A percentile compares a stretch with the other conserved stretches of the same genome.
phyloP scores from a whole-genome alignment of 441 rosid genomes.

The Jatropha podagrica region DNA sequence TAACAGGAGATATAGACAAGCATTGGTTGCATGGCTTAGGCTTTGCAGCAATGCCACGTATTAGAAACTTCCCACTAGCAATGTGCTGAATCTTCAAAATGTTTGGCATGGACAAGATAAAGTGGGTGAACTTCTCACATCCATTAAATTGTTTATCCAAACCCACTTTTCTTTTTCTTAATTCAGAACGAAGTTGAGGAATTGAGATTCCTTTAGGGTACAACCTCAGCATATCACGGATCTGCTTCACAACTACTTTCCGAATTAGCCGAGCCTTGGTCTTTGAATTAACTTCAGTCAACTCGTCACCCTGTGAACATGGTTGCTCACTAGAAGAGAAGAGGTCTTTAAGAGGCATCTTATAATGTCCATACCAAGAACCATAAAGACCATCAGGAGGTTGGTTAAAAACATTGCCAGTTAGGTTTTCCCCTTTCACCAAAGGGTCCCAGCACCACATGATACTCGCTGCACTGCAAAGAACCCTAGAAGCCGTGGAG shows the following conservation, averaged over 20 bases:
- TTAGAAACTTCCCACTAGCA: conserved; percentile 42
- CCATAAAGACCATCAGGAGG: conserved; percentile 91
- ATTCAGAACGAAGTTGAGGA: conserved; percentile 49
- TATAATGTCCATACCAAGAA: conserved; percentile 90
- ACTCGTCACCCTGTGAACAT: conserved; percentile 28
- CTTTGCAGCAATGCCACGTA: conserved; percentile 32
- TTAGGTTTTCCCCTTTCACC: conserved; percentile 43
- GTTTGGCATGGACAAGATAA: conserved; percentile 67
- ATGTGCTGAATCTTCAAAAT: conserved; percentile 43
- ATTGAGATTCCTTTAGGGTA: conserved; percentile 58
- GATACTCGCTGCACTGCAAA: conserved; percentile 85
- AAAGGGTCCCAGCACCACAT: conserved; percentile 83
- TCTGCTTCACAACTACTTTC: conserved; percentile 45
- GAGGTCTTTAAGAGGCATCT: conserved; percentile 68
- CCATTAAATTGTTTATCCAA: conserved; percentile 67
- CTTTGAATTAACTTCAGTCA: conserved; percentile 34
- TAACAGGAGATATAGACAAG: conserved; percentile 9
- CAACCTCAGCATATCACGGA: conserved; percentile 44
- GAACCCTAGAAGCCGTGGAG: conserved; percentile 42
- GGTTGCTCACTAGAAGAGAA: conserved; percentile 40
- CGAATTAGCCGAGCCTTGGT: conserved; percentile 41
- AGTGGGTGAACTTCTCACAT: conserved; percentile 48
- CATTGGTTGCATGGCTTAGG: conserved; percentile 29
- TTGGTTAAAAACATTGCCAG: conserved; percentile 66
- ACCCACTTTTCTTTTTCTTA: conserved; percentile 36